phyloP scores from a whole-genome alignment of 306 rosid species.

The Prunus persica region DNA sequence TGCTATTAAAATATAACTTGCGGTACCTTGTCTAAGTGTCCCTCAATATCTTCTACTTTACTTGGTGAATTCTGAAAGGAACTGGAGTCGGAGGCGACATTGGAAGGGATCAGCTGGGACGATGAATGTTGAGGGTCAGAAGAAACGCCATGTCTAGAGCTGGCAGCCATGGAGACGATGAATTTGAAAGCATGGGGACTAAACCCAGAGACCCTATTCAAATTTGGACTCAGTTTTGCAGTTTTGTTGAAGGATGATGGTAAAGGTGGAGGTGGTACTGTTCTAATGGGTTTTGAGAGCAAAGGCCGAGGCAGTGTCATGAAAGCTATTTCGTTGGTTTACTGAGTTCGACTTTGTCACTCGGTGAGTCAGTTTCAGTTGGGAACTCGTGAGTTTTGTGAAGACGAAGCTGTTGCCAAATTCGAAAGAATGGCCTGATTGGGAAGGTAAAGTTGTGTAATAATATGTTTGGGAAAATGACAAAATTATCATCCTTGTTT shows the following conservation, averaged over 20 bases:
- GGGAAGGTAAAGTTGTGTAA: neutral
- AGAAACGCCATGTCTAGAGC: constrained; percentile 39
- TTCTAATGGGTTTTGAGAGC: constrained; percentile 22
- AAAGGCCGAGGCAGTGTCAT: constrained; percentile 52
- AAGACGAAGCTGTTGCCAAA: neutral
- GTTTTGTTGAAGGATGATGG: constrained; percentile 8
- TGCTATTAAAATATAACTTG: no score
- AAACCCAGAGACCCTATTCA: constrained; percentile 25
- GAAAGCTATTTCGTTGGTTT: neutral
- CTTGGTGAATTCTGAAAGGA: constrained; percentile 15
- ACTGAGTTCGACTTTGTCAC: neutral
- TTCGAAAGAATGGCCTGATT: no score
- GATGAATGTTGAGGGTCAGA: constrained; percentile 31
- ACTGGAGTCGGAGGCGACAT: constrained; percentile 26
- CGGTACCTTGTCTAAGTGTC: constrained; percentile 33
- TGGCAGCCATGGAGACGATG: constrained; percentile 25
- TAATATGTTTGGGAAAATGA: no score
- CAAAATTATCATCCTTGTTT: no score
- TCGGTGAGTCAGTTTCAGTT: neutral
- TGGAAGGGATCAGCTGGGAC: constrained; percentile 29
- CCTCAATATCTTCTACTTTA: constrained; percentile 43
- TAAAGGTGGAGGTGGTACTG: constrained; percentile 2
- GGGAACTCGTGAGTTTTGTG: no score
- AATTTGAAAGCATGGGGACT: constrained; percentile 22
- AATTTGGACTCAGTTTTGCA: constrained; percentile 18